A percentile compares a stretch with the other conserved stretches of the same genome.
phyloP scores from a whole-genome alignment of 2,329 filamentous ascomycete species.

The Aspergillus calidoustus region DNA sequence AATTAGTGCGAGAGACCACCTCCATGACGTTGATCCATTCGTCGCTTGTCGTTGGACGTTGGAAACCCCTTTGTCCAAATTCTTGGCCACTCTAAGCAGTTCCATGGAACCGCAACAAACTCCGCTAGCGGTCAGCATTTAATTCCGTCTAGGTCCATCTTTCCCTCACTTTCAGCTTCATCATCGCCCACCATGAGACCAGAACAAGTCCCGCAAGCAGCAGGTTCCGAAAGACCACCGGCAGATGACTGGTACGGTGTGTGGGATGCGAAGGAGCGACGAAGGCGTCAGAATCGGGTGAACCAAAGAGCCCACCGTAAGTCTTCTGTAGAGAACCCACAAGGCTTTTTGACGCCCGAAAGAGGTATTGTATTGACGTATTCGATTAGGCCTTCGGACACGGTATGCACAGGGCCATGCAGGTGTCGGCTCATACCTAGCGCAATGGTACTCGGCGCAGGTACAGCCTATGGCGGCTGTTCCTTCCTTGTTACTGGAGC shows the following conservation, averaged over 20 bases:
- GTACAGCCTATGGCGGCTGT: too few relatives aligned
- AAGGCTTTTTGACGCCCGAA: neutral
- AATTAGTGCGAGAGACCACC: neutral
- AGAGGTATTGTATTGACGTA: neutral
- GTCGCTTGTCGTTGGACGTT: neutral
- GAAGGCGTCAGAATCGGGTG: slow-evolving; percentile 10
- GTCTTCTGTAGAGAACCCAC: neutral
- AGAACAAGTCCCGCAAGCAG: neutral
- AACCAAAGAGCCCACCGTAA: slow-evolving; percentile 11
- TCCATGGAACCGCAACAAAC: neutral
- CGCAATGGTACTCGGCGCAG: neutral
- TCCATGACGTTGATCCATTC: neutral
- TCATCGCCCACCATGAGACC: neutral
- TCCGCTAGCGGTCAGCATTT: neutral
- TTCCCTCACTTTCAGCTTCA: neutral
- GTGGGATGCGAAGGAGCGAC: neutral
- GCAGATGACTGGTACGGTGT: slow-evolving; percentile 12
- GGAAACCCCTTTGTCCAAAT: neutral
- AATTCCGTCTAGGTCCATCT: neutral
- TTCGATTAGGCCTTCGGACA: neutral
- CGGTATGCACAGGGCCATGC: neutral
- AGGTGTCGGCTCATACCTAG: neutral
- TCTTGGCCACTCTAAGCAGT: neutral
- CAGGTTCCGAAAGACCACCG: neutral
- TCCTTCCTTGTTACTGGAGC: neutral